Conservation (phyloP, 2,329 filamentous ascomycete genomes). For the Pseudocercospora cruenta region DNA sequence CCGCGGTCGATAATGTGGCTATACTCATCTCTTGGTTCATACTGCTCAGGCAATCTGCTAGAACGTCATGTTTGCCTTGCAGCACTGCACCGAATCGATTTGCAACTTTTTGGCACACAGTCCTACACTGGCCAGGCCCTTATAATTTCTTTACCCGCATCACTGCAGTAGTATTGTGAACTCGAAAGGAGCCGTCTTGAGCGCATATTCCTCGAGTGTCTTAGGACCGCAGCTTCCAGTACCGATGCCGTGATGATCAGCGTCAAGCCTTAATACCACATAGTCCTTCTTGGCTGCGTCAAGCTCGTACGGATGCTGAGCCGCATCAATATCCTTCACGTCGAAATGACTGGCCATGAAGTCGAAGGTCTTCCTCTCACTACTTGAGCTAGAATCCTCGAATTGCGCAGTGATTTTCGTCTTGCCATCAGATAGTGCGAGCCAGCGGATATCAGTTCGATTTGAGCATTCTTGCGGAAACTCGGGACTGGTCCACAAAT, state of each 20-base stretch:
- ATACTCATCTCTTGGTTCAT: too few relatives aligned
- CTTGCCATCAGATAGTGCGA: constrained; percentile 41
- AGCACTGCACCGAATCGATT: not conserved
- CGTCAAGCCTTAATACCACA: constrained; percentile 62
- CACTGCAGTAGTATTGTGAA: constrained; percentile 34
- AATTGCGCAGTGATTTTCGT: constrained; percentile 36
- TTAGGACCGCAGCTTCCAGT: constrained; percentile 65
- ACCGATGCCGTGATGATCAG: constrained; percentile 65
- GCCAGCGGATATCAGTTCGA: constrained; percentile 62
- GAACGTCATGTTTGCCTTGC: too few relatives aligned
- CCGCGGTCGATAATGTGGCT: too few relatives aligned
- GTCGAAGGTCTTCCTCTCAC: constrained; percentile 34
- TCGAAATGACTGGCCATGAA: constrained; percentile 63
- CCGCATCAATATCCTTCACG: constrained; percentile 57
- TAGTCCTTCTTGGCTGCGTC: constrained; percentile 59
- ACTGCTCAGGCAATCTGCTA: too few relatives aligned
- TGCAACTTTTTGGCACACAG: not conserved
- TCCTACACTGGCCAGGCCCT: not conserved
- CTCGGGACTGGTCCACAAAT: constrained; percentile 64
- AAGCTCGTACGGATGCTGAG: constrained; percentile 67
- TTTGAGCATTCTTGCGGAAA: constrained; percentile 72
- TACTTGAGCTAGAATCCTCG: constrained; percentile 26
- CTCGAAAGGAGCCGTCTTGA: constrained; percentile 44
- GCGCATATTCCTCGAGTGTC: constrained; percentile 46
- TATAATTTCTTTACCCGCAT: not conserved